These are phyloP conservation scores for Leccinum arenicola DNA, from an alignment of 768 basidiomycete species.

Conservation along the genomic window DNA sequence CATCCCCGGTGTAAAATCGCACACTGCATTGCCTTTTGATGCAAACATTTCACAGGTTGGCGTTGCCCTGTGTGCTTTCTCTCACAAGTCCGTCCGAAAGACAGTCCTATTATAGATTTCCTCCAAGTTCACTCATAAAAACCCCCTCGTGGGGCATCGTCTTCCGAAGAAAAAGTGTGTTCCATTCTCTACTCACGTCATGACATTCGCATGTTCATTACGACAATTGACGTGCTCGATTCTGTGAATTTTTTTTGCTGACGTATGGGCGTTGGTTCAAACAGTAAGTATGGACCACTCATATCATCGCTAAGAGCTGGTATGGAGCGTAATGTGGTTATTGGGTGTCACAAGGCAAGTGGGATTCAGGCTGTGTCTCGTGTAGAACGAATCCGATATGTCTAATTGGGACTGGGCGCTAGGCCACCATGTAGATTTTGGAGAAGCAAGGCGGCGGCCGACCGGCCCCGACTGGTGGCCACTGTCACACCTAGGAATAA, in stretches of 20 bases:
- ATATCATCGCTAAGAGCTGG: no score
- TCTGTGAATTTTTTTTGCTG: slow-evolving; percentile 13
- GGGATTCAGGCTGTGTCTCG: no score
- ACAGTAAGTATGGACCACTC: no score
- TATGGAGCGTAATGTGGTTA: no score
- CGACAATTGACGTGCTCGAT: background rate
- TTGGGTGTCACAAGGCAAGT: no score
- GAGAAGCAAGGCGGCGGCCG: no score
- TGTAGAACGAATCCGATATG: no score
- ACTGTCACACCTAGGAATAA: slow-evolving; percentile 12
- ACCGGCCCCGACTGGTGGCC: slow-evolving; percentile 41
- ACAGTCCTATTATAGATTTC: background rate
- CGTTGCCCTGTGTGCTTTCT: background rate
- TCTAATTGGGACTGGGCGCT: no score
- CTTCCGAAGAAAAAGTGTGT: slow-evolving; percentile 4
- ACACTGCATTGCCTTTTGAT: background rate
- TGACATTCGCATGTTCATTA: no score
- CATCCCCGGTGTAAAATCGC: background rate
- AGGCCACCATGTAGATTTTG: no score
- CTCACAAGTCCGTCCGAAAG: background rate
- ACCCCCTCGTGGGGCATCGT: background rate
- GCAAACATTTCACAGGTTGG: background rate
- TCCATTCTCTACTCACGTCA: background rate
- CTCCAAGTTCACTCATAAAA: slow-evolving; percentile 4
- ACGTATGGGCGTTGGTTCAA: no score